Percentiles rank a stretch among this genome's conserved stretches.
Conservation (phyloP, 2,329 filamentous ascomycete genomes). For the Chrysoporthe deuterocubensis region DNA sequence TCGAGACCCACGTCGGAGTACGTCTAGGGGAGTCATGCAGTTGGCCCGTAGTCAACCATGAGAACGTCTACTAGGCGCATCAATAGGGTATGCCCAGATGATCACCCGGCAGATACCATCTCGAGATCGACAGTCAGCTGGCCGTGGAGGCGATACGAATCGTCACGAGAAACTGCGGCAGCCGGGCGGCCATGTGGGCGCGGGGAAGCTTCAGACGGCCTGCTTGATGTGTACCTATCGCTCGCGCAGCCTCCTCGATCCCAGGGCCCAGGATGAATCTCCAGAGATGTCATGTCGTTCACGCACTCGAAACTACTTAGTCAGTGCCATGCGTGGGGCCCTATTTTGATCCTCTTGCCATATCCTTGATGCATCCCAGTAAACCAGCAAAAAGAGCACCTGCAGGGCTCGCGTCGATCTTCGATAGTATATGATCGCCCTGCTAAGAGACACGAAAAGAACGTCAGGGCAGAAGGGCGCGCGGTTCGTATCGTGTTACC, state of each 20-base stretch:
- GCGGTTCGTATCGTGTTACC: no score
- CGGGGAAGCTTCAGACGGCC: constrained; percentile 6
- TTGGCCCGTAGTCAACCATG: neutral
- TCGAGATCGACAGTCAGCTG: neutral
- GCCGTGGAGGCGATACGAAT: neutral
- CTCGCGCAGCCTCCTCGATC: neutral
- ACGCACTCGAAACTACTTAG: neutral
- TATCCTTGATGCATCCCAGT: neutral
- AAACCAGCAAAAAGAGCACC: neutral
- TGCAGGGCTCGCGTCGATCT: neutral
- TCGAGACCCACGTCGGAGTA: neutral
- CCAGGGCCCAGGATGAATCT: neutral
- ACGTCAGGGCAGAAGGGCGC: no score
- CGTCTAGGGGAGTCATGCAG: neutral
- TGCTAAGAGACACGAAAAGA: neutral
- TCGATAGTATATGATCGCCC: neutral
- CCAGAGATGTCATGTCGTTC: neutral
- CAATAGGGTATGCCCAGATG: neutral
- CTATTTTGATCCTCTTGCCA: neutral
- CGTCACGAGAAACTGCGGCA: neutral
- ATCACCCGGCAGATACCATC: neutral
- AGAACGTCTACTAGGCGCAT: neutral
- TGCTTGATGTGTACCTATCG: neutral
- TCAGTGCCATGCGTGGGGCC: neutral
- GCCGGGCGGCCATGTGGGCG: constrained; percentile 12